Conservation (phyloP, 306 rosid genomes). For the Cucumis cinereus region DNA sequence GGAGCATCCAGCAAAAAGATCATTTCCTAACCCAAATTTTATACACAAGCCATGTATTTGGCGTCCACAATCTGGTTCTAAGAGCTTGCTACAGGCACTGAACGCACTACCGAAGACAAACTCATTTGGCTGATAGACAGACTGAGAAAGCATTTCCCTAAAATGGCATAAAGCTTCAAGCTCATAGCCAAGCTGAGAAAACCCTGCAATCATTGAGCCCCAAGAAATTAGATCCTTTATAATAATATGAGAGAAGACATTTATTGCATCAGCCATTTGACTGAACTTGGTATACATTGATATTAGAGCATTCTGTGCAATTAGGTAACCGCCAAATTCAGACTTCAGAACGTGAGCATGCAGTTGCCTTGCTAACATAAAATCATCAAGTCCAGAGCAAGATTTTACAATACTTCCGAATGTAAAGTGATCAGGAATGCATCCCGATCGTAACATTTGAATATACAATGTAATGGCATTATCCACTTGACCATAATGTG, state of each 20-base stretch:
- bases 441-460: conserved; percentile 43
- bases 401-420: conserved; percentile 63
- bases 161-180: conserved; percentile 49
- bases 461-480: conserved; percentile 44
- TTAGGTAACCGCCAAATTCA: conserved; percentile 30
- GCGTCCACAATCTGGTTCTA: conserved; percentile 50
- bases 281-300: conserved; percentile 57
- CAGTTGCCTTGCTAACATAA: conserved; percentile 40
- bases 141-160: conserved; percentile 45
- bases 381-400: conserved; percentile 35
- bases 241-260: conserved; percentile 34
- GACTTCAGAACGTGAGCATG: conserved; percentile 55
- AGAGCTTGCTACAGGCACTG: conserved; percentile 53
- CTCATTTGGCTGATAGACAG: conserved; percentile 48
- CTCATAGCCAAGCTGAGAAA: conserved; percentile 50
- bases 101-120: conserved; percentile 54
- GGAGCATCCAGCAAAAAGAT: conserved; percentile 62
- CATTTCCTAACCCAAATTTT: conserved; percentile 51
- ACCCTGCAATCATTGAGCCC: conserved; percentile 68
- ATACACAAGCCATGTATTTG: conserved; percentile 53
- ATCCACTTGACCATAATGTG: conserved; percentile 36
- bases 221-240: conserved; percentile 63
- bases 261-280: conserved; percentile 34
- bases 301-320: conserved; percentile 65
- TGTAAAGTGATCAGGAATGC: conserved; percentile 49